phyloP scores from a whole-genome alignment of 192 early-diverging fungal species.

The Backusella circina region DNA sequence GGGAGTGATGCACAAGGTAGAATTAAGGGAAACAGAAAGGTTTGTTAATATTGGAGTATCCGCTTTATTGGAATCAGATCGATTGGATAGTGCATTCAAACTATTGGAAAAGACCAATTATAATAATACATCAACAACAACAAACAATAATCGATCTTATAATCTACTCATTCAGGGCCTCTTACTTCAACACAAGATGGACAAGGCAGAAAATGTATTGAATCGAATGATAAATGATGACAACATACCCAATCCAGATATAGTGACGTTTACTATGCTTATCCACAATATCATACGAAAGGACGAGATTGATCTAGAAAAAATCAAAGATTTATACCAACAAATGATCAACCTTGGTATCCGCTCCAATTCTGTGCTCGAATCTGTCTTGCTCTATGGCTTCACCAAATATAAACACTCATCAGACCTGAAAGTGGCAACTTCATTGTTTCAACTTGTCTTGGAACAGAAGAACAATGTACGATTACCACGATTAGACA shows the following conservation, averaged over 20 bases:
- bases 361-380: slow-evolving; percentile 1
- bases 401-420: slow-evolving; percentile 10
- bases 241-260: slow-evolving; percentile 19
- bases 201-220: slow-evolving; percentile 10
- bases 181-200: slow-evolving; percentile 6
- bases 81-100: slow-evolving; percentile 4
- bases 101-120: background rate
- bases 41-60: slow-evolving; percentile 9
- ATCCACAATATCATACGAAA: slow-evolving; percentile 24
- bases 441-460: slow-evolving; percentile 6
- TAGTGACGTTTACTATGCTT: slow-evolving; percentile 23
- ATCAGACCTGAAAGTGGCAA: background rate
- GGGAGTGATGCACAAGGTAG: background rate
- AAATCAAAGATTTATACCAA: slow-evolving; percentile 4
- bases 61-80: background rate
- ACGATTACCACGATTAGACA: background rate
- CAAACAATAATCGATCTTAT: slow-evolving; percentile 4
- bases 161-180: slow-evolving; percentile 24
- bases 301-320: background rate
- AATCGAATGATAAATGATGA: slow-evolving; percentile 11
- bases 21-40: background rate
- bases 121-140: background rate
- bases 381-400: slow-evolving; percentile 23
- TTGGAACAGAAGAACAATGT: background rate
- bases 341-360: slow-evolving; percentile 10